phyloP scores from a whole-genome alignment of 225 moss, liverwort and hornwort species.

The Thuidium tamariscinum region DNA sequence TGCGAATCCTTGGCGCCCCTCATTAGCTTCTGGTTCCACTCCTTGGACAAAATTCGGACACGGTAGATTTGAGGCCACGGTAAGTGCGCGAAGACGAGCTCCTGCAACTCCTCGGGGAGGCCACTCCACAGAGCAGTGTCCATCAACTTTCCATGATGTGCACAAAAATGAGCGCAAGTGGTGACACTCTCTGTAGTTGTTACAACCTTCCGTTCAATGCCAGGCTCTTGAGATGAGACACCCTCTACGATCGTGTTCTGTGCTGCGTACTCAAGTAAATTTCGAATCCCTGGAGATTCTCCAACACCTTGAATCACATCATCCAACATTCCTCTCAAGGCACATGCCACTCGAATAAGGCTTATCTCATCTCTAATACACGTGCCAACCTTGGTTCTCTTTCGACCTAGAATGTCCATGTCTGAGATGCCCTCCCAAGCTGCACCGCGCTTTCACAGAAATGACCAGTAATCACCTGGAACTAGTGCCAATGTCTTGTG shows the following conservation, averaged over 20 bases:
- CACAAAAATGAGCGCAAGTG: not conserved
- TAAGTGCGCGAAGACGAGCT: not conserved
- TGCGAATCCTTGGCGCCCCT: not conserved
- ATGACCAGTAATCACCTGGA: not conserved
- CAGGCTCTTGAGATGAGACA: not conserved
- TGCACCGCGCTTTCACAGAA: not conserved
- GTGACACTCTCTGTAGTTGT: not conserved
- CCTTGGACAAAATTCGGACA: not conserved
- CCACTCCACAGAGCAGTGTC: not conserved
- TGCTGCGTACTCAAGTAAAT: not conserved
- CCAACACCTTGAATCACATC: not conserved
- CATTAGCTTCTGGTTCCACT: not conserved
- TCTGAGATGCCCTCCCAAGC: not conserved
- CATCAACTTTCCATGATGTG: not conserved
- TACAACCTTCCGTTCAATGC: not conserved
- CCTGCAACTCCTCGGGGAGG: not conserved
- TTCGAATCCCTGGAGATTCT: not conserved
- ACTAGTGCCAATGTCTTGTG: not conserved
- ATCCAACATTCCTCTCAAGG: not conserved
- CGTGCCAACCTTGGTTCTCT: not conserved
- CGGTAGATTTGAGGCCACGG: not conserved
- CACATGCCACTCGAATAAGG: not conserved
- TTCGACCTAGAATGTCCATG: not conserved
- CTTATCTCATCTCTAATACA: not conserved
- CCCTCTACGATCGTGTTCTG: not conserved